Evolutionary conservation across 257 asterid genomes (phyloP).

Genomic region (Gentiana straminea): DNA sequence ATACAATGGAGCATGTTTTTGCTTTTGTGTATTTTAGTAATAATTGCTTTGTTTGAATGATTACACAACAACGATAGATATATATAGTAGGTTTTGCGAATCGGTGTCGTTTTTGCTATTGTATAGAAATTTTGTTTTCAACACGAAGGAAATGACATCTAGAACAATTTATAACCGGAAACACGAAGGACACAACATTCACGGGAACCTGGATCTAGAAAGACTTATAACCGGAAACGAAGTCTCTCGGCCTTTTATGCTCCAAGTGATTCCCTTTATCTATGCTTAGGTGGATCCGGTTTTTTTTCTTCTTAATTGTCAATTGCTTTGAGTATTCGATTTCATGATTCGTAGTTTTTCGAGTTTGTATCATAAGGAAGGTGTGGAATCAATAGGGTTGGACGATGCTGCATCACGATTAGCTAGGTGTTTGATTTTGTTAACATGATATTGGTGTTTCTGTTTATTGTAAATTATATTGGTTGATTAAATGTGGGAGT

Average conservation of each 20-base stretch:
- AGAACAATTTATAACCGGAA: no score
- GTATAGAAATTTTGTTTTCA: no score
- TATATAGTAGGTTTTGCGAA: no score
- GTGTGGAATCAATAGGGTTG: slow-evolving; percentile 73
- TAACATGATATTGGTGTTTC: background rate
- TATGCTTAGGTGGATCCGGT: background rate
- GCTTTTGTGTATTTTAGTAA: no score
- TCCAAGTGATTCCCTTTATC: slow-evolving; percentile 41
- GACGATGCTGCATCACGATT: slow-evolving; percentile 83
- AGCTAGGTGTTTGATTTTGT: slow-evolving; percentile 24
- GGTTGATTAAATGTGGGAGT: background rate
- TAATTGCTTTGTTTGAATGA: no score
- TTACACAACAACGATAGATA: no score
- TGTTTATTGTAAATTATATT: background rate
- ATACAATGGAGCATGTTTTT: no score
- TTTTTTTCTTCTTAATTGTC: background rate
- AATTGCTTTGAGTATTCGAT: background rate
- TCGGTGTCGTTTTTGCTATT: no score
- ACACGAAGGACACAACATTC: background rate
- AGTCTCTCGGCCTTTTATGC: slow-evolving; percentile 25
- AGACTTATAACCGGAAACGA: slow-evolving; percentile 79
- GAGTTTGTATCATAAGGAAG: slow-evolving; percentile 73
- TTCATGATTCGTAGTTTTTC: slow-evolving; percentile 44
- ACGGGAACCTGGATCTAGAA: slow-evolving; percentile 51
- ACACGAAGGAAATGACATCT: no score